These are phyloP conservation scores for Dictyostelium intermedium DNA, from an alignment of 78 protist species.

Conservation along the genomic window DNA sequence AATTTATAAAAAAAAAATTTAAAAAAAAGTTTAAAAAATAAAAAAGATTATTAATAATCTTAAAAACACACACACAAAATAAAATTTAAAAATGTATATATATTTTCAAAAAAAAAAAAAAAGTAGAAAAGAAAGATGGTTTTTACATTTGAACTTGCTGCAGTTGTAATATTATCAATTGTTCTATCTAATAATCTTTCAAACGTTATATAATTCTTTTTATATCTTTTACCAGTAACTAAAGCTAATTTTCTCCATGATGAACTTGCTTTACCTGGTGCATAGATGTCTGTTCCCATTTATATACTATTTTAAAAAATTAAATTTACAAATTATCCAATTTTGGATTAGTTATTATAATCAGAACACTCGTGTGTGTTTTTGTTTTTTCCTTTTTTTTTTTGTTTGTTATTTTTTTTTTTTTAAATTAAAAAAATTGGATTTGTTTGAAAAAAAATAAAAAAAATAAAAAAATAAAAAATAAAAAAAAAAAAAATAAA, in stretches of 20 bases:
- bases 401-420: neutral
- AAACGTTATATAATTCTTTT: constrained; percentile 18
- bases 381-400: neutral
- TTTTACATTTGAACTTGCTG: constrained; percentile 23
- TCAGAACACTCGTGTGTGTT: neutral
- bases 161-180: constrained; percentile 49
- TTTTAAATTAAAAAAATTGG: neutral
- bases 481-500: neutral
- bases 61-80: too few species aligned
- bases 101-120: neutral
- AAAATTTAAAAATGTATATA: too few species aligned
- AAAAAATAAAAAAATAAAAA: neutral
- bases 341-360: neutral
- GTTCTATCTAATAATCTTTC: constrained; percentile 30
- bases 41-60: too few species aligned
- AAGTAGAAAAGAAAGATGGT: neutral
- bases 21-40: too few species aligned
- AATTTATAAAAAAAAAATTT: neutral
- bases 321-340: neutral
- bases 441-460: neutral
- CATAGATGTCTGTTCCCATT: neutral
- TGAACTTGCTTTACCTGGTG: constrained; percentile 20
- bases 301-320: neutral
- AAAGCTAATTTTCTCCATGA: constrained; percentile 62
- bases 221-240: constrained; percentile 50